Evolutionary conservation across 1,284 basidiomycete genomes (phyloP).

Genomic region (Puccinia coronata): DNA sequence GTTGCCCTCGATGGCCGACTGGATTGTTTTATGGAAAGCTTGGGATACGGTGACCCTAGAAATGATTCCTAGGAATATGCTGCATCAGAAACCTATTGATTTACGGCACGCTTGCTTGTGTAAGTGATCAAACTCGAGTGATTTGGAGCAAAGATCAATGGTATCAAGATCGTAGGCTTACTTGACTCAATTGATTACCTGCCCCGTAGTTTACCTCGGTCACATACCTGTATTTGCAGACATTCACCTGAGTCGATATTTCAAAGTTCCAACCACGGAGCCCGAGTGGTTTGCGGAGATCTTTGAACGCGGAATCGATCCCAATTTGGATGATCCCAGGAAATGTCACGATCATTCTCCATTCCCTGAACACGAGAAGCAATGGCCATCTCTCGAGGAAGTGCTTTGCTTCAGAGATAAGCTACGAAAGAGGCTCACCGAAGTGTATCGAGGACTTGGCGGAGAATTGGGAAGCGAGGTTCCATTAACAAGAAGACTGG

Average conservation of each 20-base stretch:
- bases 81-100: conserved; percentile 89
- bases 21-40: conserved; percentile 77
- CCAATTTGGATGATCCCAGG: conserved; percentile 62
- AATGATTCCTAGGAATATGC: conserved; percentile 85
- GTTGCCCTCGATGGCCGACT: conserved; percentile 66
- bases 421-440: conserved; percentile 71
- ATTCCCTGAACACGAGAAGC: conserved; percentile 75
- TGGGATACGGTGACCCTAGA: conserved; percentile 85
- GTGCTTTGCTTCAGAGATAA: conserved; percentile 77
- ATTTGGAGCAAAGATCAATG: conserved; percentile 13
- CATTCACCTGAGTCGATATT: conserved; percentile 78
- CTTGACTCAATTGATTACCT: conserved; percentile 32
- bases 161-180: conserved; percentile 56
- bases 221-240: conserved; percentile 83
- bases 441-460: conserved; percentile 73
- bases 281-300: conserved; percentile 68
- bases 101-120: conserved; percentile 74
- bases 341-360: conserved; percentile 75
- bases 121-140: background rate
- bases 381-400: conserved; percentile 77
- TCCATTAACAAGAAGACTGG: conserved; percentile 68
- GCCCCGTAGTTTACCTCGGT: conserved; percentile 76
- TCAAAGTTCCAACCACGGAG: conserved; percentile 76
- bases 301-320: conserved; percentile 86
- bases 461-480: conserved; percentile 62